Percentiles rank a stretch among this genome's conserved stretches.
phyloP scores from a whole-genome alignment of 2,329 filamentous ascomycete species.

The Chalaropsis ovoidea region DNA sequence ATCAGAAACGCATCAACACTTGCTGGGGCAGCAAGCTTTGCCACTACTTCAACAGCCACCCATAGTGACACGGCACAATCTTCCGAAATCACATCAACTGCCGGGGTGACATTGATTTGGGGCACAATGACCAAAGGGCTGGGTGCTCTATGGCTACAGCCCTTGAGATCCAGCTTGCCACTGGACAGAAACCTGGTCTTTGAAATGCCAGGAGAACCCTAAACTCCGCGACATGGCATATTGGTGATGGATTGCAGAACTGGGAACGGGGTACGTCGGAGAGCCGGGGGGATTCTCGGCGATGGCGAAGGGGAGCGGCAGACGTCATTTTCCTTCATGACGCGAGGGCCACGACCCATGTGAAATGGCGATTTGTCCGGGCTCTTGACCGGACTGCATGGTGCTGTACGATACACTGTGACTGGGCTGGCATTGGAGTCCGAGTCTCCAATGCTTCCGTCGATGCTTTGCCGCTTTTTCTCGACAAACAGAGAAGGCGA shows the following conservation, averaged over 20 bases:
- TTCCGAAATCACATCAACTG: conserved; percentile 33
- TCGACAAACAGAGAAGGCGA: conserved; percentile 19
- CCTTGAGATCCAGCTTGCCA: not conserved
- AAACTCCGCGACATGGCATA: conserved; percentile 14
- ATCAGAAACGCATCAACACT: conserved; percentile 27
- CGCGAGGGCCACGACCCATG: not conserved
- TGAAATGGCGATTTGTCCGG: conserved; percentile 9
- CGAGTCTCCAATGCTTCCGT: conserved; percentile 13
- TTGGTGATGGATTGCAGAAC: conserved; percentile 21
- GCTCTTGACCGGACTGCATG: conserved; percentile 20
- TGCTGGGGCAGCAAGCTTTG: conserved; percentile 31
- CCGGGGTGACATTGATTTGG: conserved; percentile 37
- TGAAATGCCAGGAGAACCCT: conserved; percentile 13
- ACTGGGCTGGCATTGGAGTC: conserved; percentile 18
- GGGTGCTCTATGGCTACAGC: conserved; percentile 14
- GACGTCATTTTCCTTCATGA: not conserved
- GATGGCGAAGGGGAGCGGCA: conserved; percentile 17
- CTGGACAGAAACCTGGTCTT: not conserved
- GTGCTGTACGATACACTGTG: conserved; percentile 19
- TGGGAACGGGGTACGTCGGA: conserved; percentile 13
- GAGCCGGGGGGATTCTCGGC: conserved; percentile 16
- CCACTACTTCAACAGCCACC: conserved; percentile 42
- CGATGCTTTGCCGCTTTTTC: conserved; percentile 19
- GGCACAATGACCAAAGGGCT: conserved; percentile 34
- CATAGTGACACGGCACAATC: conserved; percentile 34